phyloP scores from a whole-genome alignment of 2,329 filamentous ascomycete species.

The Paecilomyces fulvus region DNA sequence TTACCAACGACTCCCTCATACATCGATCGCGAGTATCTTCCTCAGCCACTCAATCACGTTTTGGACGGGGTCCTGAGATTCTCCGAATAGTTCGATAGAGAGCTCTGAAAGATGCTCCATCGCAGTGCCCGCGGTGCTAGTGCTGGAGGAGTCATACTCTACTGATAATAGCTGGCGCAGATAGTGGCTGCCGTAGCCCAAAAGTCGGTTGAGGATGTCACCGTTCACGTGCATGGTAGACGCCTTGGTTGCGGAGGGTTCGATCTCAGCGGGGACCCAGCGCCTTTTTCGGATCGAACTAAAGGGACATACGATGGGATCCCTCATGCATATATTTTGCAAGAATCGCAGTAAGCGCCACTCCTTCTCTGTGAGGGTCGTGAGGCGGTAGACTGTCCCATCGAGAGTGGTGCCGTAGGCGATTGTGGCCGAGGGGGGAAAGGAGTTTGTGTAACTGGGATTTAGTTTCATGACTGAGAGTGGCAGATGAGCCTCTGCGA shows the following conservation, averaged over 20 bases:
- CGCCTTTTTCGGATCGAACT: slow-evolving; percentile 23
- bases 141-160: slow-evolving; percentile 8
- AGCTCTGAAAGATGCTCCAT: slow-evolving; percentile 40
- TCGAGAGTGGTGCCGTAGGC: slow-evolving; percentile 60
- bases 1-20: slow-evolving; percentile 4
- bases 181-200: slow-evolving; percentile 33
- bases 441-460: slow-evolving; percentile 9
- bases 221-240: slow-evolving; percentile 58
- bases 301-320: slow-evolving; percentile 44
- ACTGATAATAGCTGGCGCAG: slow-evolving; percentile 23
- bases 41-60: slow-evolving; percentile 29
- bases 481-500: slow-evolving; percentile 25
- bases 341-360: slow-evolving; percentile 65
- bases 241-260: slow-evolving; percentile 36
- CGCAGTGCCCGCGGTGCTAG: slow-evolving; percentile 9
- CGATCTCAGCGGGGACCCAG: slow-evolving; percentile 20
- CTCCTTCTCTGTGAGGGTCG: slow-evolving; percentile 52
- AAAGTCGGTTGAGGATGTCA: slow-evolving; percentile 51
- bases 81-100: slow-evolving; percentile 42
- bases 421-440: slow-evolving; percentile 27
- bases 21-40: slow-evolving; percentile 16
- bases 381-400: slow-evolving; percentile 62
- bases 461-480: slow-evolving; percentile 25
- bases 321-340: slow-evolving; percentile 56
- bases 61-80: slow-evolving; percentile 15